These are phyloP conservation scores for Sclerotinia glacialis DNA, from an alignment of 2,329 filamentous ascomycete genomes.

Conservation along the genomic window DNA sequence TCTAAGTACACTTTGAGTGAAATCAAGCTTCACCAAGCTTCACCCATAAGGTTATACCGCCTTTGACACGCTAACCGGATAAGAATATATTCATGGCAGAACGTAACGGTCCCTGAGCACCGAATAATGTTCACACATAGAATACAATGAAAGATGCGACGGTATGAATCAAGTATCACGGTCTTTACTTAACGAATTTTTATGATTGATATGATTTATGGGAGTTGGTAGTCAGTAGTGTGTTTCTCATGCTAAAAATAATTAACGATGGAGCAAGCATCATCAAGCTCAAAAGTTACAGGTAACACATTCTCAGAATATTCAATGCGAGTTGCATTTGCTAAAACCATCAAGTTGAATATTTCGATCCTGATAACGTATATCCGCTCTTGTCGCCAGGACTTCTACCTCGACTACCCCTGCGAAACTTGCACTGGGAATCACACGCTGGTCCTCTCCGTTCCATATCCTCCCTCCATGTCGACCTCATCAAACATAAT, in stretches of 20 bases:
- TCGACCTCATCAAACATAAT: conserved; percentile 70
- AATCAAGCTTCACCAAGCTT: conserved; percentile 5
- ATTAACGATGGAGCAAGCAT: conserved; percentile 60
- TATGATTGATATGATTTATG: conserved; percentile 15
- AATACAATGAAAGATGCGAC: conserved; percentile 8
- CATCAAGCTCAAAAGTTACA: conserved; percentile 74
- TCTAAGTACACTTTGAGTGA: not conserved
- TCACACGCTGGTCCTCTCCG: conserved; percentile 86
- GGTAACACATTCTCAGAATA: conserved; percentile 46
- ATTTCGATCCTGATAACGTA: conserved; percentile 87
- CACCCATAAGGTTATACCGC: not conserved
- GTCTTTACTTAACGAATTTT: conserved; percentile 10
- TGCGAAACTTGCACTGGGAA: conserved; percentile 95
- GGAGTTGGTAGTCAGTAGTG: conserved; percentile 1
- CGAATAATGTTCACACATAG: conserved; percentile 6
- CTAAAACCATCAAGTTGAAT: conserved; percentile 67
- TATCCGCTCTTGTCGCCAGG: conserved; percentile 79
- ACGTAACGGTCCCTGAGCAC: conserved; percentile 1
- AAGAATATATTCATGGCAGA: not conserved
- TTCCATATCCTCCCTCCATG: conserved; percentile 88
- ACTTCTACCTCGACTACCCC: conserved; percentile 73
- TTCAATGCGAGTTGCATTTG: not conserved
- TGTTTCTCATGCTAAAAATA: not conserved
- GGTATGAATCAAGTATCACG: not conserved
- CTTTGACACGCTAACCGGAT: not conserved